phyloP scores from a whole-genome alignment of 345 rosid species.

The Arabis hirsuta region DNA sequence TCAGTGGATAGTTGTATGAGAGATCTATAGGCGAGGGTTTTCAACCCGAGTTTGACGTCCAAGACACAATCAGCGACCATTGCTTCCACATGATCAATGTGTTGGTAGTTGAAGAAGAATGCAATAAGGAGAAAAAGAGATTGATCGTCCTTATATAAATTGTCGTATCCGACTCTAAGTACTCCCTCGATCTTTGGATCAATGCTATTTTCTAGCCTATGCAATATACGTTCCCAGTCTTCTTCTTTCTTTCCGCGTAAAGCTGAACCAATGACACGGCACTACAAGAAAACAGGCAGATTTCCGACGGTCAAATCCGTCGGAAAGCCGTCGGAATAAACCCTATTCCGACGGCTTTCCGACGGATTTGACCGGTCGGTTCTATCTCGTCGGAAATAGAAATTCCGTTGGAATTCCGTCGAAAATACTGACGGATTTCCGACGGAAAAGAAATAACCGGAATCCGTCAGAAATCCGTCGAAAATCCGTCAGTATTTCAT shows the following conservation, averaged over 20 bases:
- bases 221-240: background rate
- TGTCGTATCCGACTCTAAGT: constrained; percentile 41
- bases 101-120: constrained; percentile 23
- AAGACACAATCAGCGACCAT: too few species aligned
- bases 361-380: too few species aligned
- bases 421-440: too few species aligned
- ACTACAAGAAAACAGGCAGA: too few species aligned
- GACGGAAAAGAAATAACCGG: too few species aligned
- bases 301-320: too few species aligned
- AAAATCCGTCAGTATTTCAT: too few species aligned
- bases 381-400: too few species aligned
- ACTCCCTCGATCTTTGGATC: background rate
- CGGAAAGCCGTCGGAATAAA: too few species aligned
- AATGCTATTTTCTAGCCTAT: background rate
- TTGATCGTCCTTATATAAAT: constrained; percentile 25
- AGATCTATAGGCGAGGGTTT: constrained; percentile 21
- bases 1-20: constrained; percentile 13
- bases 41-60: background rate
- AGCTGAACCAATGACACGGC: constrained; percentile 11
- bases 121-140: constrained; percentile 43
- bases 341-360: too few species aligned
- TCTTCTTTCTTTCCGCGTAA: background rate
- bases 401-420: too few species aligned
- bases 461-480: too few species aligned
- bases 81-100: background rate